These are phyloP conservation scores for Neurospora africana DNA, from an alignment of 495 filamentous ascomycete species.

Conservation along the genomic window DNA sequence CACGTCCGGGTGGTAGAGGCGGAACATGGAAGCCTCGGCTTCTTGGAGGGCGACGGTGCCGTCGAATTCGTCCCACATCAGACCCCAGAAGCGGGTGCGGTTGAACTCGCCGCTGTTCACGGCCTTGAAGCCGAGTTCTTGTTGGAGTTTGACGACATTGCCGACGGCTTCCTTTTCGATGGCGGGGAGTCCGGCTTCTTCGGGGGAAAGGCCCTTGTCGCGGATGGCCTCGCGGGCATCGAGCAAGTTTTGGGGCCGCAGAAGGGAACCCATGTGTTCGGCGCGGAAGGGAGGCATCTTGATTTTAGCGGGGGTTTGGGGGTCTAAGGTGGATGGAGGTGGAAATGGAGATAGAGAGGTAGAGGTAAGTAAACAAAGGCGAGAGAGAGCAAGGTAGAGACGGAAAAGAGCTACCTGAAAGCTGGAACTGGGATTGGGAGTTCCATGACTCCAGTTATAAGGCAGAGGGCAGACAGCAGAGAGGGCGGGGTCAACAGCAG, in stretches of 20 bases:
- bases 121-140: slow-evolving; percentile 54
- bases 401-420: neutral
- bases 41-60: slow-evolving; percentile 53
- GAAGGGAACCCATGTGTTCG: slow-evolving; percentile 74
- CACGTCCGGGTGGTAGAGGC: slow-evolving; percentile 69
- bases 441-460: neutral
- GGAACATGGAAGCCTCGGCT: slow-evolving; percentile 59
- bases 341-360: neutral
- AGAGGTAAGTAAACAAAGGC: neutral
- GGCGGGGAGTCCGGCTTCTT: slow-evolving; percentile 39
- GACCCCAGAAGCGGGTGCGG: slow-evolving; percentile 53
- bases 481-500: neutral
- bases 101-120: slow-evolving; percentile 71
- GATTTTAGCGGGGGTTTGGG: slow-evolving; percentile 4
- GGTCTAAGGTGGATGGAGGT: neutral
- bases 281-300: slow-evolving; percentile 66
- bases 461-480: neutral
- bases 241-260: slow-evolving; percentile 60
- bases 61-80: slow-evolving; percentile 66
- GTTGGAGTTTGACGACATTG: slow-evolving; percentile 54
- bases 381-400: neutral
- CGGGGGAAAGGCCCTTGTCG: slow-evolving; percentile 45
- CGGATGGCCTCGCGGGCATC: slow-evolving; percentile 47
- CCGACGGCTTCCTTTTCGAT: slow-evolving; percentile 58
- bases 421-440: neutral